Percentiles rank a stretch among this genome's conserved stretches.
Conservation (phyloP, 2,329 filamentous ascomycete genomes). For the Cercospora berteroae region DNA sequence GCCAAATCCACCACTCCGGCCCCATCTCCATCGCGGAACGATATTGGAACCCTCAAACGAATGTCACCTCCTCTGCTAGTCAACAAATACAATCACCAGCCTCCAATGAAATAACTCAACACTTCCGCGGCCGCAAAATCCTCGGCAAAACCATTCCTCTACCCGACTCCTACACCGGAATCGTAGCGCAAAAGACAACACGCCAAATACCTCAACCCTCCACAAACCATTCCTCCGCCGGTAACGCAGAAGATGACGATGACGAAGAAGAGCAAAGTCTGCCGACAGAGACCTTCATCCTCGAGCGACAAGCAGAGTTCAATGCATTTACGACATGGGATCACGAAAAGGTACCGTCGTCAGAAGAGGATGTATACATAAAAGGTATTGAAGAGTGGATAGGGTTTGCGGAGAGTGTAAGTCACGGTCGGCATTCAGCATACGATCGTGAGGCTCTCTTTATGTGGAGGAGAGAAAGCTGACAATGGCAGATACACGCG, state of each 20-base stretch:
- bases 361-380: slow-evolving; percentile 66
- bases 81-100: slow-evolving; percentile 7
- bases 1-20: slow-evolving; percentile 75
- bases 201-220: slow-evolving; percentile 15
- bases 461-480: neutral
- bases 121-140: slow-evolving; percentile 79
- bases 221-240: slow-evolving; percentile 2
- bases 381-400: slow-evolving; percentile 81
- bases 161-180: slow-evolving; percentile 63
- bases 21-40: slow-evolving; percentile 60
- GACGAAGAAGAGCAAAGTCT: slow-evolving; percentile 46
- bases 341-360: slow-evolving; percentile 67
- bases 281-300: slow-evolving; percentile 52
- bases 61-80: neutral
- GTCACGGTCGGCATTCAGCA: slow-evolving; percentile 26
- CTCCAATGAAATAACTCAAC: slow-evolving; percentile 46
- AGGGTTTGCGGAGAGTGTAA: slow-evolving; percentile 65
- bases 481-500: neutral
- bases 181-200: slow-evolving; percentile 32
- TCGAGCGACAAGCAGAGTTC: slow-evolving; percentile 67
- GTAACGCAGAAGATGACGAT: slow-evolving; percentile 41
- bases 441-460: neutral
- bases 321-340: slow-evolving; percentile 79
- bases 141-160: slow-evolving; percentile 62
- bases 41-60: slow-evolving; percentile 62